Base-by-base conservation (phyloP, 2,329 filamentous ascomycete genomes). In the Trichoderma sp. region DNA sequence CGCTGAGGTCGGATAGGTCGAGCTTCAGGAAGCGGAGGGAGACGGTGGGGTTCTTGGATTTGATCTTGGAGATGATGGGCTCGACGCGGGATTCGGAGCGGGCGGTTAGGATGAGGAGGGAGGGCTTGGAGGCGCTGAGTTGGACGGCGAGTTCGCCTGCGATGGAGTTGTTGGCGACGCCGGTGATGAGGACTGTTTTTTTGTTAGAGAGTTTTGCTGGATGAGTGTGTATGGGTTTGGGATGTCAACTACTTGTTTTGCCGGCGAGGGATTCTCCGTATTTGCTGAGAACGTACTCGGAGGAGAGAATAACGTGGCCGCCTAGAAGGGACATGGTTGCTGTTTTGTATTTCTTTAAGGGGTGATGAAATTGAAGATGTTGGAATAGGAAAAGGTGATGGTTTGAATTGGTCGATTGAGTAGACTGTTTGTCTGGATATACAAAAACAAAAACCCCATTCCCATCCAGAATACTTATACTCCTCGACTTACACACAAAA, bases 131-230 rank as follows among this genome's bases (percentile, higher is more conserved):
- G 15, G 57, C 25, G 67, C 53, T 69, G 27, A 70, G 57, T 25
- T 68, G 68, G 25, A 68, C 45, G 25, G 69, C 69, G 13, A 70
- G 68, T 48, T 69, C 68, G 22, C 68, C 68, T 19, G 68, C 69
- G 27, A 68, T 66, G 35, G 68, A 68, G 25, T 66, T 52, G 5
- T 57, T 32, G 10, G 64, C 50, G 17, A 68, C 69, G 48, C 69
- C 65, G 17, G 69, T 68, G 34, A 68, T 56, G 53, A 70, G 54
- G 45, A 69, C 45, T 34, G 17, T 2, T 42, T 42, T 42, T 17
- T 54, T 12, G 27, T 10, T 17, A 29, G 15, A 9, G 54, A n/a
- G 12, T 10, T 52, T 5, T 29, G 56, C 37, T n/a, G 34, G 34
- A 13, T 12, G 17, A 19, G 12, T 19, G 27, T 32, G 27, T 7